These are phyloP conservation scores for Phaseolus lunatus DNA, from an alignment of 306 rosid genomes.

Conservation along the genomic window DNA sequence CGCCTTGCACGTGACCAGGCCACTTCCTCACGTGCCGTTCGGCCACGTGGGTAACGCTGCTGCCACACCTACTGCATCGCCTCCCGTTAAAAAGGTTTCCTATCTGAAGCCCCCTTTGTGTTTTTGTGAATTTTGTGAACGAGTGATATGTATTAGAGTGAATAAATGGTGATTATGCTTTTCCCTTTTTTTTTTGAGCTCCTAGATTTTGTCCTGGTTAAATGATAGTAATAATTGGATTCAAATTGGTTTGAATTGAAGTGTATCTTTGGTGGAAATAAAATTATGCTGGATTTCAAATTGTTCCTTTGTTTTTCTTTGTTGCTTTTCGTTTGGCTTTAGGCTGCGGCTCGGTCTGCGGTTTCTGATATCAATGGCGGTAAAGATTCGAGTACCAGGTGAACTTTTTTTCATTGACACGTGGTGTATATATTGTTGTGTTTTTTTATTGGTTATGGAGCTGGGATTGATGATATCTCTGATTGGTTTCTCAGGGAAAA, in stretches of 20 bases:
- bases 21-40: slow-evolving; percentile 51
- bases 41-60: slow-evolving; percentile 47
- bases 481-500: slow-evolving; percentile 60
- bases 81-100: slow-evolving; percentile 55
- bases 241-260: slow-evolving; percentile 2
- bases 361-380: slow-evolving; percentile 64
- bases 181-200: slow-evolving; percentile 7
- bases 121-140: background rate
- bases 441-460: background rate
- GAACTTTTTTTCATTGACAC: slow-evolving; percentile 3
- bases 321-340: slow-evolving; percentile 4
- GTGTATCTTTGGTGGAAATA: slow-evolving; percentile 3
- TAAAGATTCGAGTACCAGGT: slow-evolving; percentile 70
- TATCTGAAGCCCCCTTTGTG: slow-evolving; percentile 5
- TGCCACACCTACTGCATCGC: slow-evolving; percentile 37
- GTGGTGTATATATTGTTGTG: background rate
- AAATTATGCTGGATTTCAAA: background rate
- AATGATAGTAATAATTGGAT: slow-evolving; percentile 4
- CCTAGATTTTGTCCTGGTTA: background rate
- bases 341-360: slow-evolving; percentile 63
- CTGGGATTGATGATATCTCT: slow-evolving; percentile 25
- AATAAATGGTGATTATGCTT: background rate
- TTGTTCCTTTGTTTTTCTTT: background rate
- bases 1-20: slow-evolving; percentile 54
- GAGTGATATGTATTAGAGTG: background rate